Base-by-base conservation (phyloP, 176 grass and related monocot genomes). In the Ampelocalamus luodianensis region DNA sequence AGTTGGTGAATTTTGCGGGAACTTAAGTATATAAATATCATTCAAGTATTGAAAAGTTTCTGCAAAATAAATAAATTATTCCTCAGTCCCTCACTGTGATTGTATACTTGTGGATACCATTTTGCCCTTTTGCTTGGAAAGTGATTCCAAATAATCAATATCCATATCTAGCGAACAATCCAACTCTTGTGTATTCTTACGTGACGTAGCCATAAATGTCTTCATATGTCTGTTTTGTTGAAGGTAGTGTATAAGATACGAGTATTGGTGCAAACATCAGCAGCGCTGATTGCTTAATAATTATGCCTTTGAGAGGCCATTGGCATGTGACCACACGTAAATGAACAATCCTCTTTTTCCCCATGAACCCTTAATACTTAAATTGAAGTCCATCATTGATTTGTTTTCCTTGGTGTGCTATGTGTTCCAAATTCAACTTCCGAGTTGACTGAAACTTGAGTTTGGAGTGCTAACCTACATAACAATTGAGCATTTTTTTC, bases 401-500 rank as follows among this genome's bases (percentile, higher is more conserved):
- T 78, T 78, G 39, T 53, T 58, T 85, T 78, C 24, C n/a, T 0
- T 85, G 23, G 37, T 69, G 26, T 46, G 34, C 17, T 24, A 59
- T 58, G 54, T 58, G 2, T 58, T 58, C 54, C 54, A 56, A 4
- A 8, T 56, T 56, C 54, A n/a, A 58, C 54, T 58, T n/a, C 10
- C 3, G 40, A n/a, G 20, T 29, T 34, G 44, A 37, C 51, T 70
- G 51, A 85, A 20, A 48, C 27, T 72, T 49, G 65, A 50, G 76
- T 58, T 79, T 63, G 10, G 17, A 15, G 44, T 18, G 27, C 17
- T 34, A 62, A 37, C 34, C 2, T 72, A n/a, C 23, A 64, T 85
- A 27, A 16, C 18, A 69, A 5, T 48, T 60, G 38, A 56, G 12
- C 24, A 22, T 20, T 44, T 44, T 70, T 77, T 22, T n/a, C 32